Evolutionary conservation across 345 rosid genomes (phyloP).

Genomic region (Eucalyptus albens): DNA sequence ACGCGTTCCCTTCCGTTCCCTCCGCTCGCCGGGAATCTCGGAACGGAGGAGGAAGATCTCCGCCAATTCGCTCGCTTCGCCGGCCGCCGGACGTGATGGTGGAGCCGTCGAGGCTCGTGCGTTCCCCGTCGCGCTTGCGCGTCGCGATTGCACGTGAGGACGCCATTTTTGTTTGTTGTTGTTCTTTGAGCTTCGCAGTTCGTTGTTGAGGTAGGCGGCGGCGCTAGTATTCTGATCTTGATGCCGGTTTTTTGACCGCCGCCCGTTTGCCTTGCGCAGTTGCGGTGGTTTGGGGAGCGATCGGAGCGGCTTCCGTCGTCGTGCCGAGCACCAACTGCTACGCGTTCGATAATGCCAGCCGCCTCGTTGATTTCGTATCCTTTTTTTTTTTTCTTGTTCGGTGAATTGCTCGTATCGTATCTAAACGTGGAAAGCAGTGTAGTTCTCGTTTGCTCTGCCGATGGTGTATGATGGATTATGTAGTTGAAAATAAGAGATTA

Average conservation of each 20-base stretch:
- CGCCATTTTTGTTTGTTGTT: not conserved
- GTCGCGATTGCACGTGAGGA: not conserved
- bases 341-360: constrained; percentile 80
- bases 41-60: not conserved
- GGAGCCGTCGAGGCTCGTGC: not conserved
- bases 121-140: not conserved
- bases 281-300: not conserved
- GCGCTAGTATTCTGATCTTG: not conserved
- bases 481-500: not conserved
- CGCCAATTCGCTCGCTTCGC: not conserved
- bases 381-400: not conserved
- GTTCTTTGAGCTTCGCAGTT: not conserved
- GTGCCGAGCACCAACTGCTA: constrained; percentile 74
- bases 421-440: not conserved
- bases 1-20: too few species aligned
- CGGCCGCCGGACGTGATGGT: not conserved
- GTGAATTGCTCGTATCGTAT: not conserved
- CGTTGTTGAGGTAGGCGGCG: not conserved
- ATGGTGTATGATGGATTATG: not conserved
- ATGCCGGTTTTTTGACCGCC: not conserved
- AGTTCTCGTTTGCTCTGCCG: not conserved
- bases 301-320: constrained; percentile 26
- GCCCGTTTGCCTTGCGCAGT: not conserved
- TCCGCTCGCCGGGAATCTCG: not conserved
- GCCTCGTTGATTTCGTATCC: constrained; percentile 95